Percentiles rank a stretch among this genome's conserved stretches.
These are phyloP conservation scores for Colletotrichum camelliae DNA, from an alignment of 2,329 filamentous ascomycete species.

Conservation along the genomic window DNA sequence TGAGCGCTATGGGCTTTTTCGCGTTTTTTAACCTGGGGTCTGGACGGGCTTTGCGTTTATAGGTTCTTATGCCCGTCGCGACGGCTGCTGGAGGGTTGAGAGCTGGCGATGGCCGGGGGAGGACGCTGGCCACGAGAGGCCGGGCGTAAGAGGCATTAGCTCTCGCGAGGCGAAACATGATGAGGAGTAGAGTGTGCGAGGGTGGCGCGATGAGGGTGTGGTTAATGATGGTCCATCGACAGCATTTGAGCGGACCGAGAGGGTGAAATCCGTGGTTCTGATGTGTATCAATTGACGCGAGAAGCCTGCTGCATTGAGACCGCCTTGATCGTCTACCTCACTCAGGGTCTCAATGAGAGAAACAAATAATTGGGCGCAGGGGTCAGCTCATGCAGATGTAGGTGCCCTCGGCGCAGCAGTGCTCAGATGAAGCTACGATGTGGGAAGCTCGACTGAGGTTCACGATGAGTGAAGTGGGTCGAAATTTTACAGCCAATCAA, in stretches of 20 bases:
- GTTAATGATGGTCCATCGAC: not conserved
- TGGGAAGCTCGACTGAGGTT: not conserved
- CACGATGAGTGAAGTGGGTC: slow-evolving; percentile 18
- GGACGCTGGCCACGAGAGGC: not conserved
- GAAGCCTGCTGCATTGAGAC: not conserved
- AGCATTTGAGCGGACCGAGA: not conserved
- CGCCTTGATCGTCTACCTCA: not conserved
- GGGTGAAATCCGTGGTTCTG: not conserved
- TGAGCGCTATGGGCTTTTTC: not conserved
- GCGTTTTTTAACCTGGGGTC: not conserved
- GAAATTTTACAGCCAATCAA: slow-evolving; percentile 11
- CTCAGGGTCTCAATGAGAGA: not conserved
- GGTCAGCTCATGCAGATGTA: not conserved
- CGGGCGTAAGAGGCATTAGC: not conserved
- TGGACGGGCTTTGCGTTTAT: not conserved
- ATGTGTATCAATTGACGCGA: not conserved
- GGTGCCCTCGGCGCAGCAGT: not conserved
- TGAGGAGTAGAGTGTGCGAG: not conserved
- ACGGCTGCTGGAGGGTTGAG: not conserved
- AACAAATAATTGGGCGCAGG: not conserved
- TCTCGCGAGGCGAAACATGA: slow-evolving; percentile 1
- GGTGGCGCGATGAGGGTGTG: not conserved
- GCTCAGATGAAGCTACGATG: not conserved
- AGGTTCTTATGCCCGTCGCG: not conserved
- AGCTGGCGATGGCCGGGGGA: not conserved